Base-by-base conservation (phyloP, 2,329 filamentous ascomycete genomes). In the Fusarium oligoseptatum region DNA sequence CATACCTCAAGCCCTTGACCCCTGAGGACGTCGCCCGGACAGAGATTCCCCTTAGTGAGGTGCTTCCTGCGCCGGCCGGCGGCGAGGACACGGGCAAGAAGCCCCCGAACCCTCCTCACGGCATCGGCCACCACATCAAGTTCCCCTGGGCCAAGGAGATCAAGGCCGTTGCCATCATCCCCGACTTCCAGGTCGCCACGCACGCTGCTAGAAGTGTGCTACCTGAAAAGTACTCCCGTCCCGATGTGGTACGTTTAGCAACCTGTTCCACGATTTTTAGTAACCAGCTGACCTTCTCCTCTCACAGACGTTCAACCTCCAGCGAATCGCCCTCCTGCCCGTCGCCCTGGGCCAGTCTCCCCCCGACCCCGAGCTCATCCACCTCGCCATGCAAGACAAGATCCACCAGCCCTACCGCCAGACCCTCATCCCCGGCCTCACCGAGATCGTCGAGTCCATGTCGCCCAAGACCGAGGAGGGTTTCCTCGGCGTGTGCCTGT, bases 361-460 rank as follows among this genome's bases (percentile, higher is more conserved):
- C 11, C 96, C 95, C 2, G 93, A 98, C 81, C 93, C 97, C 24
- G 93, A 97, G 78, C 93, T 97, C 83, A 99, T 99, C 82, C 97
- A 97, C 86, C 92, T 97, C 57, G 96, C 95, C 56, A 99, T 99
- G 97, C 97, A 98, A 85, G 97, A 99, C 87, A 97, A 95, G 85
- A 91, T 99, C 71, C 97, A 99, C 85, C 97, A 99, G 84, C 97
- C 95, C 50, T 98, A 99, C 86, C 93, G 97, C 64, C 93, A 97
- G 84, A 93, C 90, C 3, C 90, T 99, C 72, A 97, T 99, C 77
- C 97, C 97, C 1, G 97, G 96, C 1, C 88, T 99, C 67, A 93
- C 94, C 17, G 93, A 98, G 81, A 96, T 99, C 64, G 91, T 99
- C 62, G 91, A 95, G 82, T 96, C 93, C 70, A 95, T 98, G 87